Percentiles rank a stretch among this genome's conserved stretches.
Conservation (phyloP, 805 yeast genomes). For the Candida hispaniensis region DNA sequence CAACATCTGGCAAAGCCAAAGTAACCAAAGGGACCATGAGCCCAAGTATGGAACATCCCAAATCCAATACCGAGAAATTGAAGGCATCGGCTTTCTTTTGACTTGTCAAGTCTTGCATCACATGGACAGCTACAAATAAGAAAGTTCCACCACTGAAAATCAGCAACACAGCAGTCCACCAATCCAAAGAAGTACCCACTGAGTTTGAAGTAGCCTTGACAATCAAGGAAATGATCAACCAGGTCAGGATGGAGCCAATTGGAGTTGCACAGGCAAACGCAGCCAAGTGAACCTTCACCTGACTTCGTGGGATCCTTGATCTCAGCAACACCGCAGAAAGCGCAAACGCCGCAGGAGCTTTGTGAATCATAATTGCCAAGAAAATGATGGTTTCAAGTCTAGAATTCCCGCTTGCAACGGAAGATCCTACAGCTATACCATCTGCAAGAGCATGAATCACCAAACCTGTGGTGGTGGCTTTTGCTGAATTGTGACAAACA, state of each 20-base stretch:
- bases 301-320: constrained; percentile 26
- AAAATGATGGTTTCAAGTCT: constrained; percentile 39
- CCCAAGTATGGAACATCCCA: constrained; percentile 24
- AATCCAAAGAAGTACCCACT: constrained; percentile 22
- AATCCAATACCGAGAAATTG: constrained; percentile 18
- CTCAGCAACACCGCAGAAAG: constrained; percentile 44
- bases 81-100: constrained; percentile 12
- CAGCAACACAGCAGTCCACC: constrained; percentile 42
- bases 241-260: constrained; percentile 44
- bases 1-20: constrained; percentile 25
- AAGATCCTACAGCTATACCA: constrained; percentile 62
- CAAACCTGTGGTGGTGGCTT: constrained; percentile 49
- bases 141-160: constrained; percentile 65
- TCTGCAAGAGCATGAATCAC: constrained; percentile 60
- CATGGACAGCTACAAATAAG: constrained; percentile 57
- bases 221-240: constrained; percentile 30
- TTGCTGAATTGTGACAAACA: background rate
- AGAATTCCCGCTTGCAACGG: constrained; percentile 34
- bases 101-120: constrained; percentile 34
- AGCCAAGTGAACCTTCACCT: constrained; percentile 38
- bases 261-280: constrained; percentile 55
- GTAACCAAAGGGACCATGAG: constrained; percentile 29
- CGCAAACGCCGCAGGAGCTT: constrained; percentile 66
- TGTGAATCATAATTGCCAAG: constrained; percentile 55
- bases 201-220: constrained; percentile 20